Conservation (phyloP, 768 basidiomycete genomes). For the Lactarius deliciosus region DNA sequence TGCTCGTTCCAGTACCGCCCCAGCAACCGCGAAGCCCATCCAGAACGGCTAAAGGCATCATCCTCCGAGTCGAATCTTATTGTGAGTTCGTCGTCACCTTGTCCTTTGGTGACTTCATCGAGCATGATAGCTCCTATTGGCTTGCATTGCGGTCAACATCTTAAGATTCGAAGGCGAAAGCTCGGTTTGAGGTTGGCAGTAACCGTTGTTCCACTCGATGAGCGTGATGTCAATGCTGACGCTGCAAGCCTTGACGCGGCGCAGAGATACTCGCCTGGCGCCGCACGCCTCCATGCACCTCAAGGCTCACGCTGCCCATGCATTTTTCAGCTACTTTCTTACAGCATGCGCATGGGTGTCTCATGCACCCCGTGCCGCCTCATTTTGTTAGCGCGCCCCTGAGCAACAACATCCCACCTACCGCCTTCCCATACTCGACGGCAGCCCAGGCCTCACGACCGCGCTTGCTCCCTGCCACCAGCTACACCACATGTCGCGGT, state of each 20-base stretch:
- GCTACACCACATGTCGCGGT: slow-evolving; percentile 30
- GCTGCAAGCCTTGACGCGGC: slow-evolving; percentile 33
- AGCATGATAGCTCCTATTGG: too few species aligned
- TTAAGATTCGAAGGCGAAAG: too few species aligned
- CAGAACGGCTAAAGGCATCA: too few species aligned
- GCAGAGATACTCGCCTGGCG: slow-evolving; percentile 30
- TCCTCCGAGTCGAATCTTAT: too few species aligned
- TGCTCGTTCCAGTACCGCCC: too few species aligned
- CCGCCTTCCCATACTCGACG: slow-evolving; percentile 30
- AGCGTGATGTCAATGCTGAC: slow-evolving; percentile 32
- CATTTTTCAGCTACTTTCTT: slow-evolving; percentile 33
- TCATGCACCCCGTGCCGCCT: slow-evolving; percentile 14
- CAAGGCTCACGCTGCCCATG: slow-evolving; percentile 30
- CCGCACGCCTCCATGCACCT: slow-evolving; percentile 27
- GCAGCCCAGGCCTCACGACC: slow-evolving; percentile 31
- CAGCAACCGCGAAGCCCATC: too few species aligned
- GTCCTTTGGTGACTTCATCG: too few species aligned
- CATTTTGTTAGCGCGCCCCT: not conserved
- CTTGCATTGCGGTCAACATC: too few species aligned
- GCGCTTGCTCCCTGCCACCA: slow-evolving; percentile 34
- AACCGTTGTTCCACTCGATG: slow-evolving; percentile 35
- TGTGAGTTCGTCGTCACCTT: too few species aligned
- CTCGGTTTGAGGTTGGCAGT: too few species aligned
- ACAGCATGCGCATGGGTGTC: slow-evolving; percentile 28
- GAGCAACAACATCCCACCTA: slow-evolving; percentile 22